Conservation (phyloP, 345 rosid species). For the Eutrema heterophyllum region DNA sequence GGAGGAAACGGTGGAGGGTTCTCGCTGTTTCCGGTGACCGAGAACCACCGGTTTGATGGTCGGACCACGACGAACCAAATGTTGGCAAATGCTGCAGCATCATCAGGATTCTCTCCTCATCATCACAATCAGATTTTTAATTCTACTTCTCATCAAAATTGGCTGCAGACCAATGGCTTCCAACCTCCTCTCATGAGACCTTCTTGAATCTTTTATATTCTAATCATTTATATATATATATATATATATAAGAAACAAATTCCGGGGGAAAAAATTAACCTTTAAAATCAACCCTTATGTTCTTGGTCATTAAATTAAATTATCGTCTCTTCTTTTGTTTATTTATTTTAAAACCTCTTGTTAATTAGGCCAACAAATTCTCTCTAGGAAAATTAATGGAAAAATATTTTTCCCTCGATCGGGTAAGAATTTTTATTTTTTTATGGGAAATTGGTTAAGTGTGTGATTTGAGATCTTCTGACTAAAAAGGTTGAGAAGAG, state of each 20-base stretch:
- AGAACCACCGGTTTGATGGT: constrained; percentile 34
- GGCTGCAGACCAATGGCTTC: constrained; percentile 36
- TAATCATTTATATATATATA: background rate
- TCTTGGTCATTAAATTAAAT: constrained; percentile 8
- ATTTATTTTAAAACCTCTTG: background rate
- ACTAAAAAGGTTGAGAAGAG: constrained; percentile 29
- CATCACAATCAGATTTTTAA: constrained; percentile 33
- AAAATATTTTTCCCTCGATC: background rate
- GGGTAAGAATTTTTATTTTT: background rate
- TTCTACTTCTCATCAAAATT: constrained; percentile 31
- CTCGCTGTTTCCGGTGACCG: constrained; percentile 42
- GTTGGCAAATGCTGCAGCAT: constrained; percentile 98
- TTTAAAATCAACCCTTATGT: background rate
- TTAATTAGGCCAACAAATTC: background rate
- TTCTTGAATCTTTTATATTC: constrained; percentile 13
- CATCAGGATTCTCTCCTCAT: constrained; percentile 99
- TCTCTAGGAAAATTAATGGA: background rate
- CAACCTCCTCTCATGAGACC: constrained; percentile 36
- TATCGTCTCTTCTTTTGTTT: background rate
- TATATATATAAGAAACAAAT: background rate
- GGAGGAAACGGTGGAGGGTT: constrained; percentile 66
- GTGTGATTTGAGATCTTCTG: constrained; percentile 34
- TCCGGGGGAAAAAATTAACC: background rate
- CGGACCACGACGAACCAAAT: constrained; percentile 40
- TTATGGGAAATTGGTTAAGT: constrained; percentile 25